Base-by-base conservation (phyloP, 352 stramenopile species). In the Thalassiosira exigua region DNA sequence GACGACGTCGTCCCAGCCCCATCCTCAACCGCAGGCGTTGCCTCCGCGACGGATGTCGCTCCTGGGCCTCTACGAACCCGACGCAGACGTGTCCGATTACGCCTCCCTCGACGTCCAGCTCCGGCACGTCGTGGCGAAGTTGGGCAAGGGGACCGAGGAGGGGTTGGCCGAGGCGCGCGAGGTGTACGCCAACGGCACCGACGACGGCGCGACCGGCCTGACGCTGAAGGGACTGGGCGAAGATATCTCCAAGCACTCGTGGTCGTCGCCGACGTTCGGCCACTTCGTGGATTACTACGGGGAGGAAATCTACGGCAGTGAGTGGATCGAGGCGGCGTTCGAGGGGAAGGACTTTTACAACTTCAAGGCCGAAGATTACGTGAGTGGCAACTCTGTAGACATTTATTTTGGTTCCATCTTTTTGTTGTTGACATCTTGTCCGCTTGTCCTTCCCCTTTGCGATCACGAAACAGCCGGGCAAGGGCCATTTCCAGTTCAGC, bases 241-340 rank as follows among this genome's bases (percentile, higher is more conserved):
- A 32, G n/a, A n/a, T n/a, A n/a, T n/a, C n/a, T n/a, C n/a, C n/a
- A n/a, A n/a, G n/a, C n/a, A n/a, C n/a, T n/a, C n/a, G n/a, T n/a
- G n/a, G n/a, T n/a, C n/a, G n/a, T 73, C 64, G 11, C 36, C 67
- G 24, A 69, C 53, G 12, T 75, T 61, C 21, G 36, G 59, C 44
- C 53, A 30, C 33, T 75, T 75, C 39, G 54, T 69, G 32, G 42
- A 75, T 21, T 75, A 69, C 61, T 75, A 69, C 29, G 67, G 67
- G n/a, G 21, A 51, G 42, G 41, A 2, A 24, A 48, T 61, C 44
- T 75, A 75, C 51, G 67, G 54, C 2, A 57, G 69, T 52, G 29
- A 39, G 53, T 75, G 53, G 54, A 50, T 67, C 9, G 24, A 17
- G 53, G 54, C 53, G 29, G 52, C 32, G 22, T 69, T 69, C 50